A percentile compares a stretch with the other conserved stretches of the same genome.
Conservation (phyloP, 2,329 filamentous ascomycete genomes). For the Aureobasidium musti region DNA sequence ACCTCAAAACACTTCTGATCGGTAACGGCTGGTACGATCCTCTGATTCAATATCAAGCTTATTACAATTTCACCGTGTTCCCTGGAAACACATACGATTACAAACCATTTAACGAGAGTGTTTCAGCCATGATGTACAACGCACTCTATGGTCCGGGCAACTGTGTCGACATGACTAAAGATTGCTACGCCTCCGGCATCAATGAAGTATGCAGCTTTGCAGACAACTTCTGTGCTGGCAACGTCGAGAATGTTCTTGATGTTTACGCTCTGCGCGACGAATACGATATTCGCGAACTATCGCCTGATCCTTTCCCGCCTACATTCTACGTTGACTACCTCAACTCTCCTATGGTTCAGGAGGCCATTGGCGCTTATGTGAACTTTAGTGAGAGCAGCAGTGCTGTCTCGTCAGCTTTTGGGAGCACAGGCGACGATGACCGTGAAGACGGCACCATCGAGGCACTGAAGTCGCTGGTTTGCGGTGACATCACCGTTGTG, state of each 20-base stretch:
- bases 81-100: constrained; percentile 62
- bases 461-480: constrained; percentile 45
- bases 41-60: constrained; percentile 57
- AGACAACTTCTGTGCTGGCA: constrained; percentile 57
- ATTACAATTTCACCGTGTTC: constrained; percentile 59
- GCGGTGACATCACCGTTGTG: constrained; percentile 46
- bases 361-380: constrained; percentile 60
- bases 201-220: constrained; percentile 57
- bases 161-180: constrained; percentile 59
- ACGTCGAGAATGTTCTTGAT: constrained; percentile 58
- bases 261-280: constrained; percentile 57
- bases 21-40: constrained; percentile 63
- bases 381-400: constrained; percentile 57
- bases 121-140: constrained; percentile 58
- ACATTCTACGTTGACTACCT: constrained; percentile 59
- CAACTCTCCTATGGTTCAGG: constrained; percentile 56
- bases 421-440: constrained; percentile 54
- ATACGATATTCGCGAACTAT: constrained; percentile 61
- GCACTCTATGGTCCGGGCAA: constrained; percentile 62
- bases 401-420: constrained; percentile 51
- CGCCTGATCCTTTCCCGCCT: constrained; percentile 60
- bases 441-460: constrained; percentile 49
- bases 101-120: constrained; percentile 53
- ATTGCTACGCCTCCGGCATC: constrained; percentile 56
- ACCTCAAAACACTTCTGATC: constrained; percentile 43